A percentile compares a stretch with the other conserved stretches of the same genome.
Conservation (phyloP, 176 grass and related monocot genomes). For the Aegilops umbellulata region DNA sequence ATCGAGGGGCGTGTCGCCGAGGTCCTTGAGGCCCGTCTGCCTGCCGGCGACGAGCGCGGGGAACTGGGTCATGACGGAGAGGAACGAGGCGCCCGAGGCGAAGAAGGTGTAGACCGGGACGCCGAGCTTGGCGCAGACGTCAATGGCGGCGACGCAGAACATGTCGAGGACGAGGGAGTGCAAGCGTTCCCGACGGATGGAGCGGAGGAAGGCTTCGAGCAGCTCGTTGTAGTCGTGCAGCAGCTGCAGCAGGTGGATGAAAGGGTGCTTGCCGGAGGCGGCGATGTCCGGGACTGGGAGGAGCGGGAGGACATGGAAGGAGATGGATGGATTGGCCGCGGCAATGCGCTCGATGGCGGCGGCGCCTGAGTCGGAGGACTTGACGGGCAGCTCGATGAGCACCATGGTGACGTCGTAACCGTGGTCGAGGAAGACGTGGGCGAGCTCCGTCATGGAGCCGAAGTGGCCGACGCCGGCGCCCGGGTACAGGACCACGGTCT, state of each 20-base stretch:
- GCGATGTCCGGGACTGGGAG: background rate
- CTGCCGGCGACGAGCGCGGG: background rate
- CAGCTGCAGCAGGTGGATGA: background rate
- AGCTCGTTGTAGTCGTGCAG: constrained; percentile 5
- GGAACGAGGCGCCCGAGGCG: background rate
- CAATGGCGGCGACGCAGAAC: constrained; percentile 11
- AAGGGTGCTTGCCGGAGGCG: constrained; percentile 13
- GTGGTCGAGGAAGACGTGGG: constrained; percentile 4
- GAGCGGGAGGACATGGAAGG: constrained; percentile 6
- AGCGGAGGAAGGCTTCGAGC: constrained; percentile 11
- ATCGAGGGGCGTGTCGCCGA: background rate
- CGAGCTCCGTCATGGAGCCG: constrained; percentile 11
- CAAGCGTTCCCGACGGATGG: constrained; percentile 1
- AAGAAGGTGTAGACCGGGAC: constrained; percentile 26
- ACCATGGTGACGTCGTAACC: constrained; percentile 20
- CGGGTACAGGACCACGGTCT: constrained; percentile 25
- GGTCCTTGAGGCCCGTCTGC: background rate
- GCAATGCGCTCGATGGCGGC: background rate
- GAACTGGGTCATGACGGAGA: constrained; percentile 3
- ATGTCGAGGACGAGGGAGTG: constrained; percentile 21
- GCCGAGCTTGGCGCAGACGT: background rate
- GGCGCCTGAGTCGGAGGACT: constrained; percentile 5
- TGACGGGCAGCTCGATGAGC: background rate
- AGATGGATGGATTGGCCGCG: constrained; percentile 21
- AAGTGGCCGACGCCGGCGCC: constrained; percentile 18